Percentiles rank a stretch among this genome's conserved stretches.
Conservation (phyloP, 805 yeast genomes). For the Myxozyma vanderwaltii region DNA sequence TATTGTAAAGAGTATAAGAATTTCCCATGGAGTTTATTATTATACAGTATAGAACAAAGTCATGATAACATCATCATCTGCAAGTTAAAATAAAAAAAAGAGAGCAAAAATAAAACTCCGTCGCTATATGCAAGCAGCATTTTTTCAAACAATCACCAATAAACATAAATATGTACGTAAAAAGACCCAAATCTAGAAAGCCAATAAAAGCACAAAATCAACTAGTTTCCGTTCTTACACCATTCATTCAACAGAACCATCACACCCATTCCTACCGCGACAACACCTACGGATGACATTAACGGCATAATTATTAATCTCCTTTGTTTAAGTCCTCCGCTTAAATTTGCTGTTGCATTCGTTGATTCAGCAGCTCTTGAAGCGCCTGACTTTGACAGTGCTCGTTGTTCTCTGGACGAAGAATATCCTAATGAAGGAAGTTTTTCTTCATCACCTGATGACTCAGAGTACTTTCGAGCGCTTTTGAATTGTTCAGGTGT, state of each 20-base stretch:
- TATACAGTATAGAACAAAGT: neutral
- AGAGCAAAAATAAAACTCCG: neutral
- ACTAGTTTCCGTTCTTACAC: neutral
- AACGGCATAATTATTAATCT: constrained; percentile 16
- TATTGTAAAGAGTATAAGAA: neutral
- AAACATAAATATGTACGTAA: neutral
- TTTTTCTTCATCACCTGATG: neutral
- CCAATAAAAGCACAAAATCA: too few species aligned
- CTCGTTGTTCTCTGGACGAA: neutral
- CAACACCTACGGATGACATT: constrained; percentile 28
- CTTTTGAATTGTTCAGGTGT: constrained; percentile 22
- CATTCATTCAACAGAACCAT: constrained; percentile 24
- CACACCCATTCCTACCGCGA: constrained; percentile 27
- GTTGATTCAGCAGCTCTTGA: neutral
- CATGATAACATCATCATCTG: neutral
- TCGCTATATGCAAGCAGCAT: constrained; percentile 1
- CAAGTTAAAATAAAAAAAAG: neutral
- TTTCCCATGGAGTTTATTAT: neutral
- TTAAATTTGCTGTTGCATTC: neutral
- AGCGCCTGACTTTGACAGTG: neutral
- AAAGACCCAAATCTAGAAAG: too few species aligned
- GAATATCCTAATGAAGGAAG: neutral
- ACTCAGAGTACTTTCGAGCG: constrained; percentile 3
- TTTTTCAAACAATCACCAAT: neutral
- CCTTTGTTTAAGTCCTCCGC: neutral